phyloP scores from a whole-genome alignment of 176 grass and related monocot genomes.

The Hsuehochloa calcarea region DNA sequence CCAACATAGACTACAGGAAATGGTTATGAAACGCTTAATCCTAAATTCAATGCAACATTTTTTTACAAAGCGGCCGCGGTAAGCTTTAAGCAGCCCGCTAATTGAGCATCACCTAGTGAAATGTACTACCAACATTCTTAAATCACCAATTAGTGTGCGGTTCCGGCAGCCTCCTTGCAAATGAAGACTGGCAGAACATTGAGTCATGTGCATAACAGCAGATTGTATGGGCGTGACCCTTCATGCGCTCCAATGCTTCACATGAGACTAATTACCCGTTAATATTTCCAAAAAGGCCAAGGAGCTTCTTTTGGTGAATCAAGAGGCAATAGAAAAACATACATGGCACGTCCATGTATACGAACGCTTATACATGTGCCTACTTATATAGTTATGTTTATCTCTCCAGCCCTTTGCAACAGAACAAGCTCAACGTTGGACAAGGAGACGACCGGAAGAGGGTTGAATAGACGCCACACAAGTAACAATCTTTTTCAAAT shows the following conservation, averaged over 20 bases:
- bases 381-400: neutral
- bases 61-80: neutral
- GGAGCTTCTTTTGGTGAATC: neutral
- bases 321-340: neutral
- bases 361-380: neutral
- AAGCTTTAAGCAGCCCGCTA: neutral
- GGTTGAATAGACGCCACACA: too few relatives aligned
- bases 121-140: neutral
- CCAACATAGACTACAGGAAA: neutral
- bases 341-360: neutral
- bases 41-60: neutral
- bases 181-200: neutral
- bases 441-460: too few relatives aligned
- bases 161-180: neutral
- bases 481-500: too few relatives aligned
- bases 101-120: too few relatives aligned
- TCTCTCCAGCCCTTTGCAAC: neutral
- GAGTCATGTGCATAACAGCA: neutral
- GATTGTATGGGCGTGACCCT: slow-evolving; percentile 4
- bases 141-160: neutral
- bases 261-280: neutral
- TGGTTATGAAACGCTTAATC: neutral
- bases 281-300: neutral
- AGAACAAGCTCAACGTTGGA: neutral
- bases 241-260: slow-evolving; percentile 2